Evolutionary conservation across 208 protist genomes (phyloP).

Genomic region (Leptomonas seymouri): DNA sequence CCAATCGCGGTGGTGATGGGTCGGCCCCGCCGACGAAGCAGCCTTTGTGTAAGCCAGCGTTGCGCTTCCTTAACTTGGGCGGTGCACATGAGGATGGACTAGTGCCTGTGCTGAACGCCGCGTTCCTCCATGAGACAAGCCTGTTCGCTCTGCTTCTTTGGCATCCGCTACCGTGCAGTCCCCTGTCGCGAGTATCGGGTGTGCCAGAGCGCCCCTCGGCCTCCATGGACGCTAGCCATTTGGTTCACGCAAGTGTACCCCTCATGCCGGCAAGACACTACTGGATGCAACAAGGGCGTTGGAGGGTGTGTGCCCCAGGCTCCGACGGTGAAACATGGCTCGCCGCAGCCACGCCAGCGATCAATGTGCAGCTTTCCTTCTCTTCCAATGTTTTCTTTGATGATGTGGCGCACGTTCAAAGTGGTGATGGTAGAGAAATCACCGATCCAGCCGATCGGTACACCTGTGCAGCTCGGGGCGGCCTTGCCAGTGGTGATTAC

Average conservation of each 20-base stretch:
- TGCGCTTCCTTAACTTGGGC: not conserved
- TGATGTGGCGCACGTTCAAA: not conserved
- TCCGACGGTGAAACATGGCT: constrained; percentile 7
- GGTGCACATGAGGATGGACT: not conserved
- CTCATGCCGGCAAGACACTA: not conserved
- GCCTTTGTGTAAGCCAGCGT: not conserved
- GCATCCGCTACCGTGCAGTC: constrained; percentile 22
- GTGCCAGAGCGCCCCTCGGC: not conserved
- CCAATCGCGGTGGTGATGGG: no score
- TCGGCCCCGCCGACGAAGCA: not conserved
- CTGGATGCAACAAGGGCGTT: constrained; percentile 3
- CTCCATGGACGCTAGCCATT: not conserved
- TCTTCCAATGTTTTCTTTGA: not conserved
- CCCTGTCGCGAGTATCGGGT: not conserved
- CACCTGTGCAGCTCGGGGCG: not conserved
- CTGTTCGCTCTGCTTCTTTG: constrained; percentile 65
- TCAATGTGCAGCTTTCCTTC: constrained; percentile 17
- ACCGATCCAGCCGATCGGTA: not conserved
- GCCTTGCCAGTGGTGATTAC: constrained; percentile 25
- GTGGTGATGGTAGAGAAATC: no score
- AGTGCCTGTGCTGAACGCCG: constrained; percentile 41
- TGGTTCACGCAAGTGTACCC: not conserved
- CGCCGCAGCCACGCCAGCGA: constrained; percentile 4
- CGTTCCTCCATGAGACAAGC: constrained; percentile 68
- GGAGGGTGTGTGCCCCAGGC: not conserved